Percentiles rank a stretch among this genome's conserved stretches.
phyloP scores from a whole-genome alignment of 805 yeast genomes.

The Wickerhamomyces pijperi region DNA sequence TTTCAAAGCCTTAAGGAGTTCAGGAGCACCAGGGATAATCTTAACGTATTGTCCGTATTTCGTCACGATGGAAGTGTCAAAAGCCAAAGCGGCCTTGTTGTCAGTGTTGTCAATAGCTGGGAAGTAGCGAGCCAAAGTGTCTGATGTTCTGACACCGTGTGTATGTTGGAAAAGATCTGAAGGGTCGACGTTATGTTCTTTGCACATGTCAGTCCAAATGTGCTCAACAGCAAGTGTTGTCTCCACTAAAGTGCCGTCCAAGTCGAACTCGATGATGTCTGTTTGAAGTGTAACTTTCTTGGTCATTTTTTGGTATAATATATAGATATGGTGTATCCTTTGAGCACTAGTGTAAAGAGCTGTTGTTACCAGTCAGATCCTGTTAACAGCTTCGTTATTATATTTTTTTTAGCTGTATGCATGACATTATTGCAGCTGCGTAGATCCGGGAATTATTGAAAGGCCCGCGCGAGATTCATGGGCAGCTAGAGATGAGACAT shows the following conservation, averaged over 20 bases:
- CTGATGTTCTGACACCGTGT: conserved; percentile 80
- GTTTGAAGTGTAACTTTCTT: conserved; percentile 9
- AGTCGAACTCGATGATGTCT: conserved; percentile 48
- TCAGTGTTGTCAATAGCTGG: conserved; percentile 63
- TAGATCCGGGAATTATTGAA: too few species aligned
- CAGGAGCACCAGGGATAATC: conserved; percentile 68
- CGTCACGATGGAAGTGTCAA: conserved; percentile 48
- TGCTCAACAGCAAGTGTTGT: conserved; percentile 76
- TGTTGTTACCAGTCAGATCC: too few species aligned
- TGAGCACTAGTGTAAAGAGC: too few species aligned
- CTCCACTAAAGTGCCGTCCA: conserved; percentile 80
- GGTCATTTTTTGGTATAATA: too few species aligned
- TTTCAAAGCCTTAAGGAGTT: conserved; percentile 45
- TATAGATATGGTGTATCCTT: too few species aligned
- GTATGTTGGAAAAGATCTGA: conserved; percentile 22
- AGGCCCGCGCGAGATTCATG: too few species aligned
- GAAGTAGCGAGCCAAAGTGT: conserved; percentile 61
- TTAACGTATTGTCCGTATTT: conserved; percentile 63
- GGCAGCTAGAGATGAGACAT: too few species aligned
- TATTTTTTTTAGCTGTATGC: too few species aligned
- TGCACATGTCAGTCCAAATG: conserved; percentile 70
- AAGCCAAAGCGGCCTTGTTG: conserved; percentile 54
- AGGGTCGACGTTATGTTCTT: conserved; percentile 57
- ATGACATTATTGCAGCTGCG: too few species aligned
- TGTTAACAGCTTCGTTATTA: too few species aligned